Evolutionary conservation across 1,139 yeast genomes (phyloP).

Genomic region (Zygosaccharomyces sapae): DNA sequence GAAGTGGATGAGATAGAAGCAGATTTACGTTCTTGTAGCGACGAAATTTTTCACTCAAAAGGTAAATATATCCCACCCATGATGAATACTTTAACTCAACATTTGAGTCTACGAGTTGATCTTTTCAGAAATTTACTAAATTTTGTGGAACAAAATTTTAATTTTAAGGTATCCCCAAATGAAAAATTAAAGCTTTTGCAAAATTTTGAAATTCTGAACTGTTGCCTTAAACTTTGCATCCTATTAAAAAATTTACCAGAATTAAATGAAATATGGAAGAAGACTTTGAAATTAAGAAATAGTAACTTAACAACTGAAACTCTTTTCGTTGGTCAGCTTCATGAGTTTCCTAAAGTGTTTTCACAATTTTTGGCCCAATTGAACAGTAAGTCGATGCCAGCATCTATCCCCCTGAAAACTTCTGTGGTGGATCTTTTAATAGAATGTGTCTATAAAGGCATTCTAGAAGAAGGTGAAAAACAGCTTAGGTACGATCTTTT

Average conservation of each 20-base stretch:
- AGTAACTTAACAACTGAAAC: conserved; percentile 14
- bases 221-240: conserved; percentile 45
- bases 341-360: conserved; percentile 40
- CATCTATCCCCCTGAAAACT: conserved; percentile 32
- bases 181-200: conserved; percentile 30
- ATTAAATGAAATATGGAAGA: conserved; percentile 23
- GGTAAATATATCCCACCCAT: conserved; percentile 45
- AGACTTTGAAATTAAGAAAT: conserved; percentile 14
- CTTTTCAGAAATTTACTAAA: conserved; percentile 43
- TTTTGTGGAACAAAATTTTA: conserved; percentile 48
- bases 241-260: conserved; percentile 20
- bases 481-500: conserved; percentile 36
- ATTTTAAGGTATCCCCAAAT: conserved; percentile 35
- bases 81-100: conserved; percentile 43
- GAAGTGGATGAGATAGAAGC: conserved; percentile 42
- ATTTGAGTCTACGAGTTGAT: conserved; percentile 42
- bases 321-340: conserved; percentile 33
- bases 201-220: conserved; percentile 50
- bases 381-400: conserved; percentile 13
- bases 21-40: conserved; percentile 48
- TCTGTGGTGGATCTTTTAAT: conserved; percentile 39
- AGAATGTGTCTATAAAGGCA: conserved; percentile 41
- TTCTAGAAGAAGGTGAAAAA: conserved; percentile 44
- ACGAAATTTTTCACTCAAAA: conserved; percentile 52
- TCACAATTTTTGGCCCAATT: conserved; percentile 37